Evolutionary conservation across 306 rosid genomes (phyloP), one percentile per base, ranked within the genome.

Genomic region (Sechiopsis laciniata): DNA sequence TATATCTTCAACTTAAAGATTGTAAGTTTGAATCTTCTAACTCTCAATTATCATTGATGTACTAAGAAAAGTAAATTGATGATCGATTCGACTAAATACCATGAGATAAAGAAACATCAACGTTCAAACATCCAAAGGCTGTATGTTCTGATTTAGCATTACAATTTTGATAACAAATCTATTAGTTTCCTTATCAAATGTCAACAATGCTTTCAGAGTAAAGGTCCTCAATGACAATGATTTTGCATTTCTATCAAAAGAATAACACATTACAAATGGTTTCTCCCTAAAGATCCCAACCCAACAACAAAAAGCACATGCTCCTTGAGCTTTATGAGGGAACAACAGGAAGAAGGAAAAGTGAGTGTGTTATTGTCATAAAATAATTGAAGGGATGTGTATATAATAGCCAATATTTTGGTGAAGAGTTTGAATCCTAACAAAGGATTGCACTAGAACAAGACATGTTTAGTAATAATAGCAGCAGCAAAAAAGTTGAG

Each of bases 221-320:
- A 32, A 32, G 37, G 5, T 32, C 37, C 5, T 32, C 37, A 32
- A 32, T 32, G 37, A 32, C 37, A 32, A 32, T 32, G 37, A 32
- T 32, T 20, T 12, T 66, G 55, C 29, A 66, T 66, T 48, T 68
- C 20, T 46, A 16, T 68, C 55, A 68, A 68, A 45, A 68, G 56
- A 48, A 68, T 68, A 14, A 62, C 69, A 62, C 40, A 67, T 48
- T 68, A 67, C 37, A 67, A 46, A 19, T 8, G 6, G 40, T 68
- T 21, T 68, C 73, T 46, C 53, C 73, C 19, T 68, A 32, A 48
- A 48, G 20, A 68, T 46, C 19, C 32, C 73, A 46, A 20, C 57
- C 19, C 71, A 65, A 42, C 54, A 42, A 65, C 20, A 57, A 8
- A 42, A 19, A 68, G 0, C 40, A 68, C 37, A 68, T 21, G 20